Evolutionary conservation across 208 protist genomes (phyloP).

Genomic region (Crithidia expoeki): DNA sequence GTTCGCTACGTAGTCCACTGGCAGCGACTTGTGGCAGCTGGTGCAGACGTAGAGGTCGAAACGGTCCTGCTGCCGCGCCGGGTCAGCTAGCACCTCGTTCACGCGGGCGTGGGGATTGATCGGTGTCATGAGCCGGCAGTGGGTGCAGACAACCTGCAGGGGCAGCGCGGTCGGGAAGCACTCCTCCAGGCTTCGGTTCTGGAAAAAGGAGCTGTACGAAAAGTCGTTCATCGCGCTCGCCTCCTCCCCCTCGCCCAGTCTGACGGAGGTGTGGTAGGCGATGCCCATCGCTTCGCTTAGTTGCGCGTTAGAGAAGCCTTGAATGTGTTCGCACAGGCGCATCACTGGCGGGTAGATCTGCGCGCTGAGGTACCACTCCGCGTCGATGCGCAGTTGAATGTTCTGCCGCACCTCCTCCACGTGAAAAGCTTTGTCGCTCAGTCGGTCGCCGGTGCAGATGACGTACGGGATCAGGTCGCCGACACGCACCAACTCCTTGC

Average conservation of each 20-base stretch:
- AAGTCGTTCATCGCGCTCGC: constrained; percentile 61
- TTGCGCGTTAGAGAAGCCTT: constrained; percentile 82
- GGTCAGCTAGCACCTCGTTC: constrained; percentile 47
- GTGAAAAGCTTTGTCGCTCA: constrained; percentile 82
- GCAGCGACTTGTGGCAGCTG: constrained; percentile 59
- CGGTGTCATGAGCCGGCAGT: constrained; percentile 66
- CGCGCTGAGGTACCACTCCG: constrained; percentile 94
- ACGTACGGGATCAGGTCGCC: constrained; percentile 98
- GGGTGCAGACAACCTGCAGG: constrained; percentile 74
- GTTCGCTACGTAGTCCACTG: constrained; percentile 79
- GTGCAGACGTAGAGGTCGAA: constrained; percentile 85
- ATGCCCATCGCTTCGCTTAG: constrained; percentile 90
- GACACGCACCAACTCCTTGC: constrained; percentile 91
- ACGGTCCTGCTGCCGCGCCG: constrained; percentile 23
- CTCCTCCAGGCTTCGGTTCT: constrained; percentile 61
- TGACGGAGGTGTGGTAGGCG: constrained; percentile 40
- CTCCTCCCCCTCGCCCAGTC: constrained; percentile 31
- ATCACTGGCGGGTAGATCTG: constrained; percentile 96
- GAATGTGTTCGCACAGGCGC: constrained; percentile 94
- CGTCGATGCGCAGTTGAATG: constrained; percentile 74
- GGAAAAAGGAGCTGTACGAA: constrained; percentile 77
- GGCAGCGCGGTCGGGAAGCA: constrained; percentile 79
- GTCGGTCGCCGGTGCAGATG: constrained; percentile 88
- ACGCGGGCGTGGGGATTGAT: constrained; percentile 87
- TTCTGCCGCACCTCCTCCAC: constrained; percentile 86